Conservation (phyloP, 2,329 filamentous ascomycete species). For the Xylariales sp. region DNA sequence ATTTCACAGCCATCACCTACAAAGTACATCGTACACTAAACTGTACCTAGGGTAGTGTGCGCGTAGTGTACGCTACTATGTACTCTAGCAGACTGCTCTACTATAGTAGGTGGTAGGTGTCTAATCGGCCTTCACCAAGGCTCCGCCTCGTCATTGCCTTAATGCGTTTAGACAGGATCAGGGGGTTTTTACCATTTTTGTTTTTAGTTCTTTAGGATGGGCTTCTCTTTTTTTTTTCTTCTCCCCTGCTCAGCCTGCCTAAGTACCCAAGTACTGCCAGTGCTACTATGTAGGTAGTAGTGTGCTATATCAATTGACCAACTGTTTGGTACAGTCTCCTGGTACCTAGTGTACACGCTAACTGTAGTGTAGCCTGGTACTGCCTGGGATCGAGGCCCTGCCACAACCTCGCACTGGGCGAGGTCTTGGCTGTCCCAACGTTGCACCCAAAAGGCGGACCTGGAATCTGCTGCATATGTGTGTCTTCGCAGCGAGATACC, state of each 20-base stretch:
- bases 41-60: neutral
- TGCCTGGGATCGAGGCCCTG: constrained; percentile 23
- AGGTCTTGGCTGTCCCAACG: constrained; percentile 37
- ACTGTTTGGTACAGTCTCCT: constrained; percentile 29
- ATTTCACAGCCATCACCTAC: neutral
- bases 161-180: constrained; percentile 22
- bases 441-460: constrained; percentile 42
- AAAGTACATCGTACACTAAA: neutral
- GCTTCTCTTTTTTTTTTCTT: neutral
- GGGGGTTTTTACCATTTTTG: neutral
- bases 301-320: constrained; percentile 24
- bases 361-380: neutral
- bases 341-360: constrained; percentile 4
- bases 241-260: constrained; percentile 15
- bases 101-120: neutral
- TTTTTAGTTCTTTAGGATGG: neutral
- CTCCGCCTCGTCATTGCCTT: constrained; percentile 7
- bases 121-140: constrained; percentile 9
- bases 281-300: too few species aligned
- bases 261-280: neutral
- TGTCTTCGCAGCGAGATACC: constrained; percentile 39
- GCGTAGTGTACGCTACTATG: too few species aligned
- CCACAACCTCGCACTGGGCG: constrained; percentile 41
- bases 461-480: constrained; percentile 41
- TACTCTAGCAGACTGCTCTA: too few species aligned